phyloP scores from a whole-genome alignment of 495 filamentous ascomycete species.

The Parathielavia appendiculata region DNA sequence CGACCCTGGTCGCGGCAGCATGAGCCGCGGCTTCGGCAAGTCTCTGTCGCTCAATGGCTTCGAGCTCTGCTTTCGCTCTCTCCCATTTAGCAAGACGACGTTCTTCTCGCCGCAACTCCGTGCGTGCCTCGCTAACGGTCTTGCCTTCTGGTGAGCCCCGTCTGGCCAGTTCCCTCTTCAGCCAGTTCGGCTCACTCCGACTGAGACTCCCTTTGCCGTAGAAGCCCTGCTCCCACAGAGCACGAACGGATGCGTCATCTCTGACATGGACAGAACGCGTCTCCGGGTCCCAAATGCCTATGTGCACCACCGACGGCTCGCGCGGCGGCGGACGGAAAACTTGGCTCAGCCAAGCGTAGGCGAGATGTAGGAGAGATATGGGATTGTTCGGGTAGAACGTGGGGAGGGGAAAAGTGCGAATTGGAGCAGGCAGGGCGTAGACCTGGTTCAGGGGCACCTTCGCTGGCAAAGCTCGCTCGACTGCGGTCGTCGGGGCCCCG shows the following conservation, averaged over 20 bases:
- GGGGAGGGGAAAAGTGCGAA: constrained; percentile 76
- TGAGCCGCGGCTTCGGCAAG: constrained; percentile 52
- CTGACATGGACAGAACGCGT: constrained; percentile 83
- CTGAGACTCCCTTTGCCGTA: constrained; percentile 92
- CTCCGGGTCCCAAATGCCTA: constrained; percentile 68
- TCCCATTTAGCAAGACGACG: constrained; percentile 82
- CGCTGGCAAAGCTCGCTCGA: constrained; percentile 18
- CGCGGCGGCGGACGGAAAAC: constrained; percentile 58
- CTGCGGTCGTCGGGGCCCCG: constrained; percentile 18
- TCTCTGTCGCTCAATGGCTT: constrained; percentile 68
- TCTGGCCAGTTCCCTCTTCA: constrained; percentile 71
- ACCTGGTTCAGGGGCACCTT: constrained; percentile 55
- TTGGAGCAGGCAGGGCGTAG: constrained; percentile 73
- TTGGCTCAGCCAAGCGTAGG: constrained; percentile 69
- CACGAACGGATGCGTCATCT: constrained; percentile 64
- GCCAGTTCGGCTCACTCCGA: constrained; percentile 89
- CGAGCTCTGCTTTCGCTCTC: constrained; percentile 74
- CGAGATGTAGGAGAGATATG: constrained; percentile 73
- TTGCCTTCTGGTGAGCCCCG: constrained; percentile 53
- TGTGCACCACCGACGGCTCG: constrained; percentile 62
- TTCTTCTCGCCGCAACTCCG: constrained; percentile 70
- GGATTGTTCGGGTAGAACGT: constrained; percentile 89
- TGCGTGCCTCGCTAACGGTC: constrained; percentile 67
- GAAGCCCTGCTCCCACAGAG: constrained; percentile 91
- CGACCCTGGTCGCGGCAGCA: neutral